Percentiles rank a stretch among this genome's conserved stretches.
Conservation (phyloP, 139 green algal genomes). For the Desmodesmus armatus region DNA sequence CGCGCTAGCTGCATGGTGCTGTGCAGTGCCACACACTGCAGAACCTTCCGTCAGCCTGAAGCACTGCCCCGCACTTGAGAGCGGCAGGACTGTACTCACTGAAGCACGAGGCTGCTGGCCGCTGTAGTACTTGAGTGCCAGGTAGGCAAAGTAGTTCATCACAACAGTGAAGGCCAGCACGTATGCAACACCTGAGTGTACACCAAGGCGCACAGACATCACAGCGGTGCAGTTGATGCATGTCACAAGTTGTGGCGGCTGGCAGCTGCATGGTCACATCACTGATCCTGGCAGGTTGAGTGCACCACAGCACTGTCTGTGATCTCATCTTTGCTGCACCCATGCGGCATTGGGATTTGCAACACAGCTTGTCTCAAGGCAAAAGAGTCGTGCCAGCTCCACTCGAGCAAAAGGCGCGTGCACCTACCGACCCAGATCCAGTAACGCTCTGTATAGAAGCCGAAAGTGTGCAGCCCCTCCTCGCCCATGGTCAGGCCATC, state of each 20-base stretch:
- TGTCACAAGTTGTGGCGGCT: too few species aligned
- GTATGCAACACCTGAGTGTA: slow-evolving; percentile 6
- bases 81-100: neutral
- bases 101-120: slow-evolving; percentile 19
- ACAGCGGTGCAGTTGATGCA: too few species aligned
- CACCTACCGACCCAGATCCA: slow-evolving; percentile 10
- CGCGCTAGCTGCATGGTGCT: neutral
- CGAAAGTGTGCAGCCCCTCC: slow-evolving; percentile 61
- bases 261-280: too few species aligned
- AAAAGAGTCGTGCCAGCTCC: too few species aligned
- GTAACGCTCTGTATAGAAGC: slow-evolving; percentile 53
- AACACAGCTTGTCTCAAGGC: too few species aligned
- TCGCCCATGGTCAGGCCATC: slow-evolving; percentile 33
- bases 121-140: slow-evolving; percentile 45
- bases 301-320: too few species aligned
- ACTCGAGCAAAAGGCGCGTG: too few species aligned
- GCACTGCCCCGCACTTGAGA: neutral
- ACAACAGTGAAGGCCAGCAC: slow-evolving; percentile 32
- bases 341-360: too few species aligned
- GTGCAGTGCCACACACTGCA: too few species aligned
- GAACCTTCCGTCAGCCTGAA: too few species aligned
- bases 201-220: neutral
- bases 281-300: too few species aligned
- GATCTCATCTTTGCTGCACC: too few species aligned
- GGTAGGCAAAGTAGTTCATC: neutral